These are phyloP conservation scores for Colletotrichum sp. DNA, from an alignment of 2,329 filamentous ascomycete genomes.

Conservation along the genomic window DNA sequence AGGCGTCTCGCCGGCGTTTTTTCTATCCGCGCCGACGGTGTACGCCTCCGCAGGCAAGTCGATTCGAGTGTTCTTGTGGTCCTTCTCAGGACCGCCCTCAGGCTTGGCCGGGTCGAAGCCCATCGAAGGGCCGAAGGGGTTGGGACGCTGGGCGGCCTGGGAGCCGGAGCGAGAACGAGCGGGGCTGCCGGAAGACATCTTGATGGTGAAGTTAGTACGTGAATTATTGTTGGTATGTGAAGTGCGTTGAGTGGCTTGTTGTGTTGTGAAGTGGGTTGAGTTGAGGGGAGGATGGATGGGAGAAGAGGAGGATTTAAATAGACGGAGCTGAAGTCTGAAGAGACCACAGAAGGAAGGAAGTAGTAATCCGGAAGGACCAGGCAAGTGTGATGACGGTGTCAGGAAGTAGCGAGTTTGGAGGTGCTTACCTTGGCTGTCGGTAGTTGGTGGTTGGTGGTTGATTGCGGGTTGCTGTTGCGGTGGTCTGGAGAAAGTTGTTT, in stretches of 20 bases:
- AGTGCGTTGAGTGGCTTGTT: neutral
- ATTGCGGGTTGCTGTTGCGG: neutral
- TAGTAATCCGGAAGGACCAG: neutral
- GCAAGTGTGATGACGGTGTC: neutral
- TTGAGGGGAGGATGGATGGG: neutral
- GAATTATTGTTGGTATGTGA: neutral
- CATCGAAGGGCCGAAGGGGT: conserved; percentile 23
- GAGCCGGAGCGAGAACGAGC: neutral
- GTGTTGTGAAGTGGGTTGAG: neutral
- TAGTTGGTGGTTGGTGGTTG: neutral
- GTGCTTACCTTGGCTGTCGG: neutral
- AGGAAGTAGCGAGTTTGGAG: neutral
- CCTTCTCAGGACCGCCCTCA: conserved; percentile 24
- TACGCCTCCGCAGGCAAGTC: conserved; percentile 66
- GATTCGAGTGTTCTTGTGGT: conserved; percentile 51
- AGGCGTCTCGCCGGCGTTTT: conserved; percentile 30
- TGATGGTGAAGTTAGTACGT: neutral
- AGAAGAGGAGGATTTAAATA: neutral
- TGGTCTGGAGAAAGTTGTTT: neutral
- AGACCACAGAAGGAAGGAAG: neutral
- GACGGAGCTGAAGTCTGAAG: neutral
- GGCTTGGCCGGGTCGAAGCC: conserved; percentile 51
- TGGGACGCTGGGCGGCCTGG: neutral
- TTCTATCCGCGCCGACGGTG: conserved; percentile 20
- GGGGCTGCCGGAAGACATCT: neutral